A percentile compares a stretch with the other conserved stretches of the same genome.
phyloP scores from a whole-genome alignment of 257 asterid species.

The Apocynum venetum region DNA sequence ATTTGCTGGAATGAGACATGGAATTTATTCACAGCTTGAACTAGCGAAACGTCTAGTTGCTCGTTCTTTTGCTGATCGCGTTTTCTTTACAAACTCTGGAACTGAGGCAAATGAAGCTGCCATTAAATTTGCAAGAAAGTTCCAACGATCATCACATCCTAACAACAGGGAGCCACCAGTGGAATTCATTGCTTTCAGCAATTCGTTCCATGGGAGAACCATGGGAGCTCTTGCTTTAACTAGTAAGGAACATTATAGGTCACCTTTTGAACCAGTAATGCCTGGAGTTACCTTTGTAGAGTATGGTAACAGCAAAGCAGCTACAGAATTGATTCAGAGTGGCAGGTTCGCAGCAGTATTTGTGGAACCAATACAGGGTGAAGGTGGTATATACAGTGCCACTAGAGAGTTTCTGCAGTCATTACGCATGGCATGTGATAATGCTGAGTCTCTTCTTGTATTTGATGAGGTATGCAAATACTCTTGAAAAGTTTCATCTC shows the following conservation, averaged over 20 bases:
- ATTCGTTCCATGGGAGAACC: conserved; percentile 90
- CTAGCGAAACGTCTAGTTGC: conserved; percentile 76
- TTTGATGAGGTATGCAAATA: conserved; percentile 72
- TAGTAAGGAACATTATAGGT: conserved; percentile 75
- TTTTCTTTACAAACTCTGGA: conserved; percentile 91
- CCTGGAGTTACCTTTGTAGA: conserved; percentile 85
- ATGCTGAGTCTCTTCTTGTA: conserved; percentile 70
- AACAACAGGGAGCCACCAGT: conserved; percentile 50
- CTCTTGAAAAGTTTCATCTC: background rate
- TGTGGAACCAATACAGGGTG: conserved; percentile 96
- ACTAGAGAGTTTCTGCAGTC: conserved; percentile 66
- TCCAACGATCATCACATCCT: conserved; percentile 53
- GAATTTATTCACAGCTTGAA: conserved; percentile 53
- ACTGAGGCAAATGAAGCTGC: conserved; percentile 99
- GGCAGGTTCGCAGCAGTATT: conserved; percentile 88
- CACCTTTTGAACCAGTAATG: conserved; percentile 91
- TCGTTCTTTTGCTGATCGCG: conserved; percentile 88
- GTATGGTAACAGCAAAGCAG: conserved; percentile 68
- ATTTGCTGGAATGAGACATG: background rate
- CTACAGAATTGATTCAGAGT: conserved; percentile 53
- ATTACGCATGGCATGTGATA: conserved; percentile 71
- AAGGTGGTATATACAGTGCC: conserved; percentile 93
- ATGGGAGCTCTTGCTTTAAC: conserved; percentile 95
- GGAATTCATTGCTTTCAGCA: conserved; percentile 75
- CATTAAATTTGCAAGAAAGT: conserved; percentile 81